These are phyloP conservation scores for Zostera marina DNA, from an alignment of 116 monocot genomes.

Conservation along the genomic window DNA sequence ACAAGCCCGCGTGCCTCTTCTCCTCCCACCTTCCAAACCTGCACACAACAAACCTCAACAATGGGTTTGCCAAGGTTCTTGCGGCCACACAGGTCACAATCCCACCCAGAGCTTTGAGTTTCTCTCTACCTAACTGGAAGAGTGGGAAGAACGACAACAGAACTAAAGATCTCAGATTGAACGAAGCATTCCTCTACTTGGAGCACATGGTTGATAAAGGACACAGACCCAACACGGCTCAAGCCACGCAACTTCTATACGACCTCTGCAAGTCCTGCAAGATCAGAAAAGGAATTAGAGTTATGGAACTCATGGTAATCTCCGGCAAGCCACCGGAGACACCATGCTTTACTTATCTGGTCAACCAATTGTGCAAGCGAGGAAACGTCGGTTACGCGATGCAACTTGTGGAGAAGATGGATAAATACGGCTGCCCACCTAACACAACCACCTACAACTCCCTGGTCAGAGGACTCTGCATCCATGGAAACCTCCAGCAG, in stretches of 20 bases:
- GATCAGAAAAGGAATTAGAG: constrained; percentile 58
- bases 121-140: constrained; percentile 48
- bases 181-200: constrained; percentile 59
- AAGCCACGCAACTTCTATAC: constrained; percentile 45
- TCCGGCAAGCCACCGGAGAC: constrained; percentile 27
- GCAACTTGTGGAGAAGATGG: constrained; percentile 75
- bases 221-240: constrained; percentile 29
- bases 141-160: constrained; percentile 27
- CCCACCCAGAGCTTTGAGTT: constrained; percentile 12
- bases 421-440: constrained; percentile 33
- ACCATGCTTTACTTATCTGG: constrained; percentile 35
- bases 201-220: constrained; percentile 55
- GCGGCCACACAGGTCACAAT: constrained; percentile 14
- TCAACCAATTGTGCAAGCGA: constrained; percentile 59
- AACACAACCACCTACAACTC: constrained; percentile 57
- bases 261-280: constrained; percentile 51
- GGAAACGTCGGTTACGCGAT: constrained; percentile 80
- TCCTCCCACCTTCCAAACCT: constrained; percentile 12
- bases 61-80: constrained; percentile 22
- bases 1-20: constrained; percentile 1
- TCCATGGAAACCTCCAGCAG: constrained; percentile 57
- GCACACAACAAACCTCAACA: constrained; percentile 7
- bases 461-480: constrained; percentile 51
- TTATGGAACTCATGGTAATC: constrained; percentile 48
- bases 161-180: constrained; percentile 33